Conservation (phyloP, 1,139 yeast species). For the Yamadazyma spencermartinsiae region DNA sequence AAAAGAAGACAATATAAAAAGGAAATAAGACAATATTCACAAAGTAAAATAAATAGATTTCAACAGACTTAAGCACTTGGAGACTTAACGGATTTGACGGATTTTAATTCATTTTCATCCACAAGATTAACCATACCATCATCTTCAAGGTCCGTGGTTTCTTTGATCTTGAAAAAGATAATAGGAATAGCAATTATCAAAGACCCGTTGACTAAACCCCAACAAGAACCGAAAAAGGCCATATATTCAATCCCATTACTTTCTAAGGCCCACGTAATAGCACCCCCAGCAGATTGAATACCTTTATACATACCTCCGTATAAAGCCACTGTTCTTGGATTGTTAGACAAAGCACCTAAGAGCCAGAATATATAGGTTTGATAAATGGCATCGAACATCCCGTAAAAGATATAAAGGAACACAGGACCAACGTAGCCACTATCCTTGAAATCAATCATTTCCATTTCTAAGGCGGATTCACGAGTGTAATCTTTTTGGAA, state of each 20-base stretch:
- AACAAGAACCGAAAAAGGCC: conserved; percentile 50
- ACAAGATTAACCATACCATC: conserved; percentile 26
- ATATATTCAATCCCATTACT: conserved; percentile 42
- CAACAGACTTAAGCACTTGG: not conserved
- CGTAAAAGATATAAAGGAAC: conserved; percentile 62
- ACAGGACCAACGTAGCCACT: conserved; percentile 55
- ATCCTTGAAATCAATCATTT: conserved; percentile 44
- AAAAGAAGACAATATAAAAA: not conserved
- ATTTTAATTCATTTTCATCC: conserved; percentile 27
- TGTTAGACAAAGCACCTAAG: conserved; percentile 59
- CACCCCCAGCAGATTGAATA: conserved; percentile 64
- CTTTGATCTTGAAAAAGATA: conserved; percentile 43
- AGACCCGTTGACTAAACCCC: conserved; percentile 58
- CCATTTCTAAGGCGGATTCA: conserved; percentile 17
- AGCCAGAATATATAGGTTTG: conserved; percentile 59
- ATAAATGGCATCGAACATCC: conserved; percentile 57
- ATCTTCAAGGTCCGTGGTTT: conserved; percentile 41
- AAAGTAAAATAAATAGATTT: not conserved
- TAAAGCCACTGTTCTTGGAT: conserved; percentile 55
- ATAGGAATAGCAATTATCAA: conserved; percentile 41
- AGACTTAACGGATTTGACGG: conserved; percentile 19
- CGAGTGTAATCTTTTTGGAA: conserved; percentile 50
- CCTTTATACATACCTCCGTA: conserved; percentile 67
- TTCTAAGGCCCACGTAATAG: conserved; percentile 57
- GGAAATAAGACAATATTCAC: not conserved